A percentile compares a stretch with the other conserved stretches of the same genome.
These are phyloP conservation scores for Smittium culicis DNA, from an alignment of 371 early-diverging fungal genomes.

Conservation along the genomic window DNA sequence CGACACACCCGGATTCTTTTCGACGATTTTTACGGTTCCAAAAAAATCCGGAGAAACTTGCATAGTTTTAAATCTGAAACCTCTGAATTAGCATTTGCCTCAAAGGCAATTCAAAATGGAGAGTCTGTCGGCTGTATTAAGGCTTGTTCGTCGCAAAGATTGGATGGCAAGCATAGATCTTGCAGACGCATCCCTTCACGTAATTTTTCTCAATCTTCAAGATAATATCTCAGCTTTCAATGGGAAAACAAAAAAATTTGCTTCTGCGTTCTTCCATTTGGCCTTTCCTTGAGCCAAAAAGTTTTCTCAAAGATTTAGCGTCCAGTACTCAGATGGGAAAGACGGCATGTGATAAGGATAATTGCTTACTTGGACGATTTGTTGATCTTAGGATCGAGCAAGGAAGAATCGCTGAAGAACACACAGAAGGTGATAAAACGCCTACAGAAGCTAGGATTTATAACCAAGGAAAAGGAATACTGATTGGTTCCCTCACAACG, in stretches of 20 bases:
- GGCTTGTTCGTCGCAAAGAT: slow-evolving; percentile 18
- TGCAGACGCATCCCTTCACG: slow-evolving; percentile 29
- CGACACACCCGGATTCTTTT: neutral
- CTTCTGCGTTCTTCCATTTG: slow-evolving; percentile 34
- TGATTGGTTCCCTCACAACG: slow-evolving; percentile 23
- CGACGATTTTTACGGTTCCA: neutral
- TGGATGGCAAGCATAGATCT: slow-evolving; percentile 24
- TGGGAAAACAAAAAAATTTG: slow-evolving; percentile 34
- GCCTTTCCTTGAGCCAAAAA: slow-evolving; percentile 29
- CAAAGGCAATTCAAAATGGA: slow-evolving; percentile 18
- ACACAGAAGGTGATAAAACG: slow-evolving; percentile 18
- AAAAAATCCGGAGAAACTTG: slow-evolving; percentile 11
- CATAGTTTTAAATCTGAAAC: slow-evolving; percentile 25
- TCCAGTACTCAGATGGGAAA: slow-evolving; percentile 23
- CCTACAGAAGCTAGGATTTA: slow-evolving; percentile 18
- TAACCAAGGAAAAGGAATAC: slow-evolving; percentile 20
- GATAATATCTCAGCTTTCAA: slow-evolving; percentile 29
- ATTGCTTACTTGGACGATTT: slow-evolving; percentile 31
- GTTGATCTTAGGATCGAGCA: slow-evolving; percentile 15
- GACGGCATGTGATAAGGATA: slow-evolving; percentile 25
- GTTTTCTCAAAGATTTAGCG: slow-evolving; percentile 34
- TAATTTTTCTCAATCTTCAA: slow-evolving; percentile 21
- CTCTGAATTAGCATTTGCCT: slow-evolving; percentile 23
- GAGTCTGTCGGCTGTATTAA: slow-evolving; percentile 22
- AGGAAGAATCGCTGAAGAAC: neutral